Evolutionary conservation across 805 yeast genomes (phyloP), one percentile per base, ranked within the genome.

Genomic region (Candida ficus): DNA sequence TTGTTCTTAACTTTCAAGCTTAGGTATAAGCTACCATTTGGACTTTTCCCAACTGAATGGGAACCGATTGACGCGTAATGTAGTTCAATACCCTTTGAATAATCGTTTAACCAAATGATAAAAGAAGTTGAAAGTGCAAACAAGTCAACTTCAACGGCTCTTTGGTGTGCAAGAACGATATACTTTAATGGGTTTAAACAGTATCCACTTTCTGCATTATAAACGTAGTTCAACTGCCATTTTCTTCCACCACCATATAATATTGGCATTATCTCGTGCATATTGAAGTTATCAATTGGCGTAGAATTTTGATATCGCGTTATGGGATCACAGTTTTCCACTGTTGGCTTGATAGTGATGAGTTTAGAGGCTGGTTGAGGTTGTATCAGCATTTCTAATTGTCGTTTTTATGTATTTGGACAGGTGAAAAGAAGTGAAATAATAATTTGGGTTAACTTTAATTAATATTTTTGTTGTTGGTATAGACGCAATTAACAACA

Each of bases 171-270:
- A 8, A 47, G 34, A 1, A 47, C 46, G 13, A 49, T 39, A 28
- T 35, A 43, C 12, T 35, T 38, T 17, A 51, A 23, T 4, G 45
- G 38, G 4, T 46, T 35, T 3, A 41, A 25, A 16, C 17, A 17
- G 9, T 18, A 18, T 5, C 29, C 31, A 4, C 26, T 8, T n/a
- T 21, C 25, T 7, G 37, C 31, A 9, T 35, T 22, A 6, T 14
- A 31, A 26, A 45, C 47, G 5, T 51, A 42, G 11, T 30, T 29
- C 4, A 56, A 41, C 1, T 50, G 35, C 48, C 67, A 53, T 20
- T 65, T 60, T 23, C 71, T 55, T 1, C 73, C 72, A 4, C 73
- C 73, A 4, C 70, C 73, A 35, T 59, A 61, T 16, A 68, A 47
- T 1, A 67, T 47, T 1, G 65, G 62, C n/a, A 22, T 33, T 8